Evolutionary conservation across 371 early-diverging fungal genomes (phyloP), one percentile per base, ranked within the genome.

Genomic region (Encephalitozoon intestinalis): DNA sequence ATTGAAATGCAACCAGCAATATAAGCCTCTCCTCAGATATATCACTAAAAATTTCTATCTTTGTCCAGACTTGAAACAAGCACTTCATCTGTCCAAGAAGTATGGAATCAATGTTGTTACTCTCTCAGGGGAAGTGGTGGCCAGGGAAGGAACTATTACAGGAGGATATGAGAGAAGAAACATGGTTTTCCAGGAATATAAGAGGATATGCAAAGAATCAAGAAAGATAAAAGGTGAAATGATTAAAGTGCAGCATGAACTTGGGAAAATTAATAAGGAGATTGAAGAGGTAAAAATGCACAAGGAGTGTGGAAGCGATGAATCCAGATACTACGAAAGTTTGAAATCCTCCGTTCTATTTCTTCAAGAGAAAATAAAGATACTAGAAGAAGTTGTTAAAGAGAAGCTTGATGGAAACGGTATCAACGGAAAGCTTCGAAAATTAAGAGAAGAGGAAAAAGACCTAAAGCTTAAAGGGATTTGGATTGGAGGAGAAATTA

Each of bases 91-190:
- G 6, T 79, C 80, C 11, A 70, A 73, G 51, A 65, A 39, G 15
- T 75, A 83, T 41, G 51, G 73, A 4, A 71, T 84, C 12, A 82
- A 79, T 70, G 73, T 79, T 25, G 79, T 85, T 6, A 82, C 85
- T 11, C 30, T 73, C 23, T 79, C 67, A 15, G 84, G 84, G 12
- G 85, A 85, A 63, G 50, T 78, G 34, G 53, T 85, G 26, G 65
- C 58, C 12, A 75, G 39, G 41, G 67, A 68, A 12, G 85, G 85
- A n/a, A 43, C 58, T 21, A 78, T 85, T 0, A 70, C 78, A 8
- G 84, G 85, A n/a, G 85, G 85, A 54, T 73, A 77, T 41, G 79
- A 83, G 25, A 73, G 53, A 25, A 63, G 67, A 30, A 67, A 50
- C 15, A 40, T 6, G 18, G 41, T 51, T n/a, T 40, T 81, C 23